phyloP scores from a whole-genome alignment of 73 alveolate genomes.

The Tetrahymena elliotti region DNA sequence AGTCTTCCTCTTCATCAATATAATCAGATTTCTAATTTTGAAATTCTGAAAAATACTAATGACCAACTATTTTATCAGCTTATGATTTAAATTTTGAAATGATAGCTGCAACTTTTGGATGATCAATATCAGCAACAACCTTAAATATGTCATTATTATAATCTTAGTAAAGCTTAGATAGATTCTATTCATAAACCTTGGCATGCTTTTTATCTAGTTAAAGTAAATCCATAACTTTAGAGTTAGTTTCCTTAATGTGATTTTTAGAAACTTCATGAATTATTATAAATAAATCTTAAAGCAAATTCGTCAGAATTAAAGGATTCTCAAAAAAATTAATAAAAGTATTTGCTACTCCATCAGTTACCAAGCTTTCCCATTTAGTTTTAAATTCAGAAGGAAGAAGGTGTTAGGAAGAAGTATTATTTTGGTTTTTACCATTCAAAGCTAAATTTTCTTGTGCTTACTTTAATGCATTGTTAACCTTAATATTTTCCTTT shows the following conservation, averaged over 20 bases:
- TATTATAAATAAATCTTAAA: background rate
- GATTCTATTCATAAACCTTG: background rate
- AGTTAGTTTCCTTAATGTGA: background rate
- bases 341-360: conserved; percentile 46
- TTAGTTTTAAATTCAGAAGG: conserved; percentile 51
- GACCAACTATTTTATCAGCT: background rate
- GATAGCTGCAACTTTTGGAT: background rate
- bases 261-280: background rate
- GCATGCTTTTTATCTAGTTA: background rate
- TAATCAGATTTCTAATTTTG: background rate
- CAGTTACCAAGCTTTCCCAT: conserved; percentile 47
- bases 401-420: conserved; percentile 48
- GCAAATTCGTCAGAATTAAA: background rate
- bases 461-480: conserved; percentile 6
- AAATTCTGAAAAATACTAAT: background rate
- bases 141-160: background rate
- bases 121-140: background rate
- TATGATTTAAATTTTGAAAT: background rate
- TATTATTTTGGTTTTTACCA: conserved; percentile 43
- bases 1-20: background rate
- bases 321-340: conserved; percentile 36
- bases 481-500: background rate
- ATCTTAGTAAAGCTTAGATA: conserved; percentile 6
- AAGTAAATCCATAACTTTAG: background rate
- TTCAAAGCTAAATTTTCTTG: conserved; percentile 6